Evolutionary conservation across 2,329 filamentous ascomycete species (phyloP).

Genomic region (Nemania sp.): DNA sequence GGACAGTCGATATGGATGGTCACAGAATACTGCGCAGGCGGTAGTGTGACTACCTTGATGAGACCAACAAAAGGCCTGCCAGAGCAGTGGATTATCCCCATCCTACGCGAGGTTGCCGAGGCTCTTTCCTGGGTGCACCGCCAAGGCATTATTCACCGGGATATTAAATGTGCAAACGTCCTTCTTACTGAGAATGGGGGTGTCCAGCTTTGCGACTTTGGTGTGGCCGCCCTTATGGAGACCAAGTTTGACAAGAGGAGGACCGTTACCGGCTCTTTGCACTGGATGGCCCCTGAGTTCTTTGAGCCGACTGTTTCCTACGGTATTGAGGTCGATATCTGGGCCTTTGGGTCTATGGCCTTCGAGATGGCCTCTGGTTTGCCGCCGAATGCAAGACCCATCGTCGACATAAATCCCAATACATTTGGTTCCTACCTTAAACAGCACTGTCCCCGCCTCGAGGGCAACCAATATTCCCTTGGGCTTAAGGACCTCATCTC

Average conservation of each 20-base stretch:
- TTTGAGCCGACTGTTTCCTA: background rate
- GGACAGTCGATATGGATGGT: constrained; percentile 11
- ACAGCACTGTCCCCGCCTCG: constrained; percentile 6
- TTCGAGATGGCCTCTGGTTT: constrained; percentile 6
- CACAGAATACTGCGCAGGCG: constrained; percentile 10
- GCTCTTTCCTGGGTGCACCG: constrained; percentile 3
- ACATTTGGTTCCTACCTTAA: constrained; percentile 2
- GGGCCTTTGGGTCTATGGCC: constrained; percentile 12
- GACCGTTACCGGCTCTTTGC: constrained; percentile 1
- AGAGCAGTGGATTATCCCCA: constrained; percentile 5
- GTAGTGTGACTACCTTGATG: constrained; percentile 9
- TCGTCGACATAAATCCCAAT: background rate
- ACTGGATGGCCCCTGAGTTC: constrained; percentile 5
- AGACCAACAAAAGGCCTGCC: constrained; percentile 3
- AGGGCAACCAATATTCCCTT: constrained; percentile 7
- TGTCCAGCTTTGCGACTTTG: constrained; percentile 6
- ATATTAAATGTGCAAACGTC: constrained; percentile 11
- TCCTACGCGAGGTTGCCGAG: constrained; percentile 7
- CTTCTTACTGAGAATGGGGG: background rate
- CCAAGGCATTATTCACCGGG: constrained; percentile 8
- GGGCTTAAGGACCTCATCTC: background rate
- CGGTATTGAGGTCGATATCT: constrained; percentile 8
- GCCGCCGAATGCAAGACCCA: constrained; percentile 6
- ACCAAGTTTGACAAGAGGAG: constrained; percentile 5
- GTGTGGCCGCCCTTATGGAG: constrained; percentile 4